Evolutionary conservation across 345 rosid genomes (phyloP).

Genomic region (Sonneratia alba): DNA sequence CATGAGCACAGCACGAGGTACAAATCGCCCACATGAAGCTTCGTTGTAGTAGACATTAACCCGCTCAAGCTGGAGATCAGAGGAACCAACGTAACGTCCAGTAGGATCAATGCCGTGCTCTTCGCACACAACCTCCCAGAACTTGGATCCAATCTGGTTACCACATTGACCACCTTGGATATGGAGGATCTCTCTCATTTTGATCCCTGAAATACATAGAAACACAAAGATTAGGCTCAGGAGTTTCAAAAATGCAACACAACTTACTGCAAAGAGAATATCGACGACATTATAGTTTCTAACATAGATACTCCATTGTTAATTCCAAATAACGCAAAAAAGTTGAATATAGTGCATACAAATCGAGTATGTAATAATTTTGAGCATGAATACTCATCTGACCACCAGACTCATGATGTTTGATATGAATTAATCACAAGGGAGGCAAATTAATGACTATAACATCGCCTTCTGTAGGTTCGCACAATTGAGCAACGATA

Average conservation of each 20-base stretch:
- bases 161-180: conserved; percentile 12
- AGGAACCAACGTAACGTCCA: conserved; percentile 3
- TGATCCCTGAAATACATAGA: conserved; percentile 10
- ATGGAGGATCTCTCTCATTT: conserved; percentile 1
- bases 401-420: background rate
- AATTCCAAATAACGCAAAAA: background rate
- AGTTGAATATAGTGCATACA: background rate
- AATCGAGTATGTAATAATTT: background rate
- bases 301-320: background rate
- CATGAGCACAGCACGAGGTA: conserved; percentile 10
- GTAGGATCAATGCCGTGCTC: conserved; percentile 7
- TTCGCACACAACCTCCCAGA: conserved; percentile 17
- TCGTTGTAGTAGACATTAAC: conserved; percentile 18
- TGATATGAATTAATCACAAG: background rate
- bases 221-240: background rate
- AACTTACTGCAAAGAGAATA: background rate
- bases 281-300: background rate
- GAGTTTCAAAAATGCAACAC: background rate
- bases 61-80: conserved; percentile 6
- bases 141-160: conserved; percentile 28
- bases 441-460: background rate
- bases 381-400: background rate
- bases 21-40: conserved; percentile 24
- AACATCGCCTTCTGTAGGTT: background rate
- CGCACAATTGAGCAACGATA: background rate